Evolutionary conservation across 371 early-diverging fungal species (phyloP).

Genomic region (Polyrhizophydium stewartii): DNA sequence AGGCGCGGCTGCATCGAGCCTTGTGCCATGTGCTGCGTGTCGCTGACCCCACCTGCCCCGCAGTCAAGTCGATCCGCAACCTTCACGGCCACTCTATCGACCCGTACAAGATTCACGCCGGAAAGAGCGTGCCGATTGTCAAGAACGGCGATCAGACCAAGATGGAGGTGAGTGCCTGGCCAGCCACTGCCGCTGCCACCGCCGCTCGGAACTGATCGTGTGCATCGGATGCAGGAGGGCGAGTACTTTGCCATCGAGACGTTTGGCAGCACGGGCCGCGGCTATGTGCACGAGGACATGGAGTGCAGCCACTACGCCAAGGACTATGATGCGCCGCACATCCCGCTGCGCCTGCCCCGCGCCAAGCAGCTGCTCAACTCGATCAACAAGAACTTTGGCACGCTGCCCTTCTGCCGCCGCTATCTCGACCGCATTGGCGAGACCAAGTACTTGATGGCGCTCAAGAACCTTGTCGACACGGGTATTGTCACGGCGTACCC

Average conservation of each 20-base stretch:
- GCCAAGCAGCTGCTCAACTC: slow-evolving; percentile 83
- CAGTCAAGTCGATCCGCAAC: slow-evolving; percentile 94
- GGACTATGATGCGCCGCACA: slow-evolving; percentile 55
- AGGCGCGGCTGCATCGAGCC: neutral
- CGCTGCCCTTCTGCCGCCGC: slow-evolving; percentile 96
- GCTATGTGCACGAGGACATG: slow-evolving; percentile 86
- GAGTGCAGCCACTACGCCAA: slow-evolving; percentile 96
- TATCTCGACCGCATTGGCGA: slow-evolving; percentile 94
- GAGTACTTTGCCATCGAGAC: slow-evolving; percentile 99
- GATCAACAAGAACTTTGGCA: slow-evolving; percentile 93
- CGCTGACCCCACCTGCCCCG: neutral
- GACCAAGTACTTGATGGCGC: slow-evolving; percentile 75
- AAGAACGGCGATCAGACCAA: slow-evolving; percentile 86
- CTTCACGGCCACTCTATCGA: slow-evolving; percentile 98
- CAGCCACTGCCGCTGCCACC: neutral
- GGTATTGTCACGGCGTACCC: slow-evolving; percentile 91
- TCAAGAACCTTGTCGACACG: slow-evolving; percentile 82
- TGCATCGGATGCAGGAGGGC: slow-evolving; percentile 59
- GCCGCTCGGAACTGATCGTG: neutral
- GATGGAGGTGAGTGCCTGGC: slow-evolving; percentile 64
- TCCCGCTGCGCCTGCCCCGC: slow-evolving; percentile 64
- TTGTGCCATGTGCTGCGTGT: neutral
- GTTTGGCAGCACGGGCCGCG: slow-evolving; percentile 98
- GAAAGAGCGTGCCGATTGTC: slow-evolving; percentile 97
- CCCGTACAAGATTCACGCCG: slow-evolving; percentile 94